Base-by-base conservation (phyloP, 768 basidiomycete species). In the Megacollybia marginata region DNA sequence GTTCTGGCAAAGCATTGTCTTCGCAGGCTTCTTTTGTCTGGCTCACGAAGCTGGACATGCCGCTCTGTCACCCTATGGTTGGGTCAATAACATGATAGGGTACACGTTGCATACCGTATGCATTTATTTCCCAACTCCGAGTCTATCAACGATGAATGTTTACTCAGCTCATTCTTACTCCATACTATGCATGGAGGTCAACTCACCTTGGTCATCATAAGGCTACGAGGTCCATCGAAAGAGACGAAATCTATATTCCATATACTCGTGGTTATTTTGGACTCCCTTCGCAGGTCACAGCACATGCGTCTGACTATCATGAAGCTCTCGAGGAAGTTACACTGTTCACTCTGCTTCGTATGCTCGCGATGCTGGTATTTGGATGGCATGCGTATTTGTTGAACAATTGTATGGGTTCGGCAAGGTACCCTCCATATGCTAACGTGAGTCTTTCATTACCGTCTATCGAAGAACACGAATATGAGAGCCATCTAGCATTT, bases 221-320 rank as follows among this genome's bases (percentile, higher is more conserved):
- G 68, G 57, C 68, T 0, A 75, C 72, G 1, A 72, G 74, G 48
- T 63, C 71, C 51, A 74, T 88, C 55, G 84, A 84, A 48, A 72
- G 83, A 9, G 87, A 90, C 52, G 85, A 89, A 65, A 88, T 84
- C 28, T 85, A 78, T 50, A 71, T 85, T 20, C 83, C 82, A 32
- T 66, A 67, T 9, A 71, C 69, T 9, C 58, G 67, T 20, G 66
- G 62, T 36, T 65, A 71, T 42, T 68, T 73, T 52, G 65, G 67
- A 47, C 66, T 79, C 33, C 74, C 75, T 1, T 64, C 73, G 34
- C 69, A 68, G 11, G 62, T 59, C 35, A 57, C 69, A 18, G 71
- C 74, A 3, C 67, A 70, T 4, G 54, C 58, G 18, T 64, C 69
- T 62, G 69, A 77, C 51, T 77, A 78, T 52, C 57, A 55, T 15